Evolutionary conservation across 2,329 filamentous ascomycete species (phyloP).

Genomic region (Emergomyces africanus): DNA sequence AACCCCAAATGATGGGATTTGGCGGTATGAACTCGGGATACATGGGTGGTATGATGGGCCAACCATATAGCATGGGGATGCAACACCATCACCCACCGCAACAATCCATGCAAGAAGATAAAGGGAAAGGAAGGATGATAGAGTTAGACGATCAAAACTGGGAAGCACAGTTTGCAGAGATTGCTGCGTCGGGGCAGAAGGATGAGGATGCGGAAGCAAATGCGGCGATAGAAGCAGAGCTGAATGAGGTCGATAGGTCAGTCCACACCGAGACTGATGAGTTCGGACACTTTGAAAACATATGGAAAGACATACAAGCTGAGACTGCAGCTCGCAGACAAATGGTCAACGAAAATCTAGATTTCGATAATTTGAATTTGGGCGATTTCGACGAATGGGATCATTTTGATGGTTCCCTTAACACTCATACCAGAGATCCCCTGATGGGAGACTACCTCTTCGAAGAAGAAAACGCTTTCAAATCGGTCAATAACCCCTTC

Average conservation of each 20-base stretch:
- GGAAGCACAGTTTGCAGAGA: conserved; percentile 91
- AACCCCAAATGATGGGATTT: conserved; percentile 34
- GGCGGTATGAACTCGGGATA: conserved; percentile 19
- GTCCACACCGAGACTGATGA: conserved; percentile 49
- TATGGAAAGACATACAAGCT: conserved; percentile 41
- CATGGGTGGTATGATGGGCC: conserved; percentile 39
- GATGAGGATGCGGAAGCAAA: conserved; percentile 52
- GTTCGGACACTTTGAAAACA: conserved; percentile 77
- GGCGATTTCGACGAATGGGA: conserved; percentile 73
- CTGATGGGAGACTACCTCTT: conserved; percentile 84
- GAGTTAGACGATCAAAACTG: conserved; percentile 89
- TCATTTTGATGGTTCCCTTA: conserved; percentile 51
- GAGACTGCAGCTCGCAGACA: conserved; percentile 36
- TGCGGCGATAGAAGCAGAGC: conserved; percentile 67
- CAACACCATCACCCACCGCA: conserved; percentile 26
- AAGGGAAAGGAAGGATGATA: conserved; percentile 71
- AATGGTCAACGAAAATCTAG: conserved; percentile 53
- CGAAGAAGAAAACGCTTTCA: conserved; percentile 86
- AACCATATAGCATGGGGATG: conserved; percentile 37
- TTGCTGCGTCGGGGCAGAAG: conserved; percentile 49
- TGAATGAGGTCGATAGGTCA: conserved; percentile 82
- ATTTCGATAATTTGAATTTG: conserved; percentile 40
- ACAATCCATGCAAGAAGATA: conserved; percentile 47
- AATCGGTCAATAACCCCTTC: conserved; percentile 69
- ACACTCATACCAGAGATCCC: conserved; percentile 62